These are phyloP conservation scores for Dactylis glomerata DNA, from an alignment of 176 grass and related monocot species.

Conservation along the genomic window DNA sequence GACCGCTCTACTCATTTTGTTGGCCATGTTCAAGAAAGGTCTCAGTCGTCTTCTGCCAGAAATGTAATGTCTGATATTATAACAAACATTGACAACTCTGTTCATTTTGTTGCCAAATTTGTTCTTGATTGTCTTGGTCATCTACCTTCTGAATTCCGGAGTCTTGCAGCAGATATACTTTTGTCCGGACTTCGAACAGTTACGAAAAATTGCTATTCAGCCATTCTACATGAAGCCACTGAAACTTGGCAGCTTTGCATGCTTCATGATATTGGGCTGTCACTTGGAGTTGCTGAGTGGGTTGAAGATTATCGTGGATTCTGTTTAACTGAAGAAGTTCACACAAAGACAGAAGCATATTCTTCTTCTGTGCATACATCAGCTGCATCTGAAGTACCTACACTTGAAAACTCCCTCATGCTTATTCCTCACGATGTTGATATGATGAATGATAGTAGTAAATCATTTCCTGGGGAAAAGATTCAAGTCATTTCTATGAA, in stretches of 20 bases:
- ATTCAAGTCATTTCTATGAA: slow-evolving; percentile 20
- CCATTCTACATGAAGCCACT: slow-evolving; percentile 61
- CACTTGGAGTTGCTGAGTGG: slow-evolving; percentile 78
- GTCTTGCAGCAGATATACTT: slow-evolving; percentile 74
- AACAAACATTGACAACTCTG: slow-evolving; percentile 34
- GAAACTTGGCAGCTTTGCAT: slow-evolving; percentile 63
- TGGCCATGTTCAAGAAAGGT: slow-evolving; percentile 25
- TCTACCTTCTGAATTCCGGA: slow-evolving; percentile 74
- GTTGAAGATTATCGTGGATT: slow-evolving; percentile 69
- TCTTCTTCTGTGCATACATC: slow-evolving; percentile 31
- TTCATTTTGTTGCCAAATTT: slow-evolving; percentile 57
- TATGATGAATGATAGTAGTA: slow-evolving; percentile 9
- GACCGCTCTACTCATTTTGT: neutral
- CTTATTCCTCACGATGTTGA: slow-evolving; percentile 18
- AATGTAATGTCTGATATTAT: slow-evolving; percentile 40
- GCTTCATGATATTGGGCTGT: slow-evolving; percentile 96
- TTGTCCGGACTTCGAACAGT: slow-evolving; percentile 61
- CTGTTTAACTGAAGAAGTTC: slow-evolving; percentile 44
- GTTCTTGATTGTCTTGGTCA: slow-evolving; percentile 74
- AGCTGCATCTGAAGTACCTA: slow-evolving; percentile 22
- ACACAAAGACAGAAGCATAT: slow-evolving; percentile 25
- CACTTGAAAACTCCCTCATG: slow-evolving; percentile 3
- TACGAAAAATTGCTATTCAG: slow-evolving; percentile 59
- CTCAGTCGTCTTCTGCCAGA: slow-evolving; percentile 18
- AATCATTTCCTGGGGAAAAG: slow-evolving; percentile 24